Evolutionary conservation across 495 filamentous ascomycete genomes (phyloP).

Genomic region (Aspergillus nanangensis): DNA sequence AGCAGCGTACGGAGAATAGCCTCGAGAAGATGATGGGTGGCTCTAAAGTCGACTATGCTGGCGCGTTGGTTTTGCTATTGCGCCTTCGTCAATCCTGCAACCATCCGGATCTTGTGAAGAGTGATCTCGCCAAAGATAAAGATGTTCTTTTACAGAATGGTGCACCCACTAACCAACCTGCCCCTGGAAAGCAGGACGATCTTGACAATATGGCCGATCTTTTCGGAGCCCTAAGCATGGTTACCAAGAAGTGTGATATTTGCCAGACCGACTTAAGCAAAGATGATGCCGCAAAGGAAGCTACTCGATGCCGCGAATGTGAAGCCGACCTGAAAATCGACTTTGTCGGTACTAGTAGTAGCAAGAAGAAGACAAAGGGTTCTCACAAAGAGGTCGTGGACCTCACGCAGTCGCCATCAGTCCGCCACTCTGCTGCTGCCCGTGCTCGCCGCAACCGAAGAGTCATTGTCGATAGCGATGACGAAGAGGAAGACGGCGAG

Average conservation of each 20-base stretch:
- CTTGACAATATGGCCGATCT: conserved; percentile 82
- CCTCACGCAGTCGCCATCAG: conserved; percentile 15
- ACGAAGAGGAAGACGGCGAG: conserved; percentile 66
- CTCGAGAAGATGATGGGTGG: conserved; percentile 83
- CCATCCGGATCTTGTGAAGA: conserved; percentile 80
- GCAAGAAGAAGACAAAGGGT: conserved; percentile 42
- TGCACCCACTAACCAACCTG: conserved; percentile 35
- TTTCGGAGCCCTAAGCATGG: conserved; percentile 76
- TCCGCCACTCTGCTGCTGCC: conserved; percentile 15
- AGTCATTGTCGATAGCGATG: conserved; percentile 59
- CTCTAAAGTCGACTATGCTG: conserved; percentile 68
- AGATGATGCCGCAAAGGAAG: conserved; percentile 52
- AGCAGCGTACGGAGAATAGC: conserved; percentile 76
- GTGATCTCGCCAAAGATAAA: conserved; percentile 78
- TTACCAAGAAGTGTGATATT: conserved; percentile 81
- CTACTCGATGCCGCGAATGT: conserved; percentile 68
- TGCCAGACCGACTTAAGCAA: conserved; percentile 68
- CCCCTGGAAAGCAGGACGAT: conserved; percentile 51
- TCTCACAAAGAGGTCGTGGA: conserved; percentile 23
- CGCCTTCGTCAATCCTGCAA: conserved; percentile 91
- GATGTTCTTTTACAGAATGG: conserved; percentile 70
- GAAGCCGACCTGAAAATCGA: conserved; percentile 57
- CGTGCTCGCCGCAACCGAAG: conserved; percentile 48
- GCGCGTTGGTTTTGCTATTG: conserved; percentile 81
- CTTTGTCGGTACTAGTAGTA: conserved; percentile 26